Base-by-base conservation (phyloP, 768 basidiomycete species). In the Suillus cothurnatus region DNA sequence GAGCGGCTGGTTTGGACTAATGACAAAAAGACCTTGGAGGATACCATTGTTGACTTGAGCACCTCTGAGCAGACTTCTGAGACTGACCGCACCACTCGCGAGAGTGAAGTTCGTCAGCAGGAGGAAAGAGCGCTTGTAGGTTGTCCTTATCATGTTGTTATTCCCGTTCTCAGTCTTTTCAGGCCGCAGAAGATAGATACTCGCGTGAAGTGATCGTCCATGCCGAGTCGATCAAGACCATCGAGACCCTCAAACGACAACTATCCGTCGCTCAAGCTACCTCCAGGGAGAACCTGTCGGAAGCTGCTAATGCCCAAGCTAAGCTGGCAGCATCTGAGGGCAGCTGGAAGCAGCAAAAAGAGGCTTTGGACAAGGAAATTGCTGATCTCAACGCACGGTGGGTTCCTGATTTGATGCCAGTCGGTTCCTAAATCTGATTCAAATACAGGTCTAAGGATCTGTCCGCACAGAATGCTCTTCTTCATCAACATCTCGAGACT, bases 401-500 rank as follows among this genome's bases (percentile, higher is more conserved):
- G 63, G 83, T 59, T 3, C 17, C 26, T 58, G 61, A 6, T 15
- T 41, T 60, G 41, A 26, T 61, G 23, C 21, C 19, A 21, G 9
- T 39, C 47, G 21, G 15, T 8, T 65, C 31, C 47, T 49, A 6
- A 50, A 50, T 50, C 49, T 50, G 12, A 50, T 26, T 26, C 14
- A 26, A 19, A 55, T 57, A 49, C 62, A 94, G 94, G 15, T 88
- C 81, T 74, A 86, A 88, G 71, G 93, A 94, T 68, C 81, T 96
- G 19, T 81, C 83, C 1, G 80, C 87, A 36, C 94, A 95, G 72
- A 96, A 95, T 71, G 74, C 82, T 1, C 81, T 91, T 12, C 82
- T 96, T 15, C 93, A 94, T 71, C 85, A 90, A 69, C 94, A 95
- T 70, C 85, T 96, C 7, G 94, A 95, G 70, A 88, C 88, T 19